Evolutionary conservation across 257 asterid species (phyloP).

Genomic region (Perilla frutescens): DNA sequence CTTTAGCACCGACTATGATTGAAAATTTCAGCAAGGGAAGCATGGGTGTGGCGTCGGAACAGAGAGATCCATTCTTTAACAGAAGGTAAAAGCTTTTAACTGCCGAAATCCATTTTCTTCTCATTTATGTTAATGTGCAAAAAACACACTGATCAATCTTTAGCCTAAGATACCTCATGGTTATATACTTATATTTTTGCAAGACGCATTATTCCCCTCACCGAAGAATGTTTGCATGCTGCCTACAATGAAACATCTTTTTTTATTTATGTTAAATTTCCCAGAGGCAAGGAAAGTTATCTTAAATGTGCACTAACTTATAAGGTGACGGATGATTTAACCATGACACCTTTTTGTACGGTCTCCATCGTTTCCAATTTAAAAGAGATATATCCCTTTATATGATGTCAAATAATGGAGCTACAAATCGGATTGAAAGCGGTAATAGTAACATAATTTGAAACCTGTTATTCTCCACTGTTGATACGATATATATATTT

Average conservation of each 20-base stretch:
- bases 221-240: neutral
- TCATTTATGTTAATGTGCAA: too few relatives aligned
- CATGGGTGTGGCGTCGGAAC: too few relatives aligned
- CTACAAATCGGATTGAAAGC: constrained; percentile 6
- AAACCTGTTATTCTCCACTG: too few relatives aligned
- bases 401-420: constrained; percentile 32
- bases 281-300: constrained; percentile 10
- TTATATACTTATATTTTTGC: neutral
- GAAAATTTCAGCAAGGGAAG: too few relatives aligned
- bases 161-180: neutral
- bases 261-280: neutral
- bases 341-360: constrained; percentile 14
- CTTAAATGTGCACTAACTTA: constrained; percentile 23
- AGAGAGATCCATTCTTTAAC: too few relatives aligned
- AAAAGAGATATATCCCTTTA: constrained; percentile 1
- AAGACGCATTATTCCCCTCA: neutral
- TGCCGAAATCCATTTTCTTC: too few relatives aligned
- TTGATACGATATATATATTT: too few relatives aligned
- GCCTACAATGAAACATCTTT: neutral
- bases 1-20: too few relatives aligned
- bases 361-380: constrained; percentile 15
- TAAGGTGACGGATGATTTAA: constrained; percentile 32
- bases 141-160: too few relatives aligned
- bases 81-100: too few relatives aligned
- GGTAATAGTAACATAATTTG: neutral